Evolutionary conservation across 768 basidiomycete species (phyloP), one percentile per base, ranked within the genome.

Genomic region (Podaxis sp.): DNA sequence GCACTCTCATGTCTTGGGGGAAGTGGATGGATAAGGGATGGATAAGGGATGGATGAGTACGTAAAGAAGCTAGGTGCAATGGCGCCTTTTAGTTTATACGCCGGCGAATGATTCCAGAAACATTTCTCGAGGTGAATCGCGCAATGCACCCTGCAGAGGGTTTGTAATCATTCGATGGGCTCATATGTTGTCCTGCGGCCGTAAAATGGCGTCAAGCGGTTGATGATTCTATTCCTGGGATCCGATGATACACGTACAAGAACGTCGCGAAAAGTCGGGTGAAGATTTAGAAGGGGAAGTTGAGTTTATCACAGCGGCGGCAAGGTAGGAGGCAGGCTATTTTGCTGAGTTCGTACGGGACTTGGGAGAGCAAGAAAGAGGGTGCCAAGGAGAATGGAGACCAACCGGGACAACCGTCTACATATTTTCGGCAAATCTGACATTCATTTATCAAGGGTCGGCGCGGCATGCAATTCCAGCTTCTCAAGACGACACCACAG

Each of bases 1-100:
- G 22, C 2, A 11, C n/a, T 20, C 7, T n/a, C 48, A 50, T 80
- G 40, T 36, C 50, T 15, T n/a, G n/a, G n/a, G n/a, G n/a, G n/a
- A n/a, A n/a, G n/a, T n/a, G n/a, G n/a, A n/a, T n/a, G n/a, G n/a
- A n/a, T n/a, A n/a, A n/a, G n/a, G n/a, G n/a, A n/a, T n/a, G n/a
- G n/a, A n/a, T n/a, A n/a, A n/a, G 10, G 40, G 40, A 12, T 17
- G 40, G 11, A 41, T 13, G 12, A 10, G 40, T n/a, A n/a, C n/a
- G 40, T 41, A 12, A 6, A 17, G 17, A 41, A 41, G 40, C 11
- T 10, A 13, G 11, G 40, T 41, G 17, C 12, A 41, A 13, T 12
- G 2, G 17, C 12, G 40, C 3, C 11, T 41, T 17, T 3, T 41
- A 10, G 17, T 41, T 6, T 41, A 41, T 41, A 41, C 17, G 3